A percentile compares a stretch with the other conserved stretches of the same genome.
Conservation (phyloP, 257 asterid species). For the Cruciata laevipes region DNA sequence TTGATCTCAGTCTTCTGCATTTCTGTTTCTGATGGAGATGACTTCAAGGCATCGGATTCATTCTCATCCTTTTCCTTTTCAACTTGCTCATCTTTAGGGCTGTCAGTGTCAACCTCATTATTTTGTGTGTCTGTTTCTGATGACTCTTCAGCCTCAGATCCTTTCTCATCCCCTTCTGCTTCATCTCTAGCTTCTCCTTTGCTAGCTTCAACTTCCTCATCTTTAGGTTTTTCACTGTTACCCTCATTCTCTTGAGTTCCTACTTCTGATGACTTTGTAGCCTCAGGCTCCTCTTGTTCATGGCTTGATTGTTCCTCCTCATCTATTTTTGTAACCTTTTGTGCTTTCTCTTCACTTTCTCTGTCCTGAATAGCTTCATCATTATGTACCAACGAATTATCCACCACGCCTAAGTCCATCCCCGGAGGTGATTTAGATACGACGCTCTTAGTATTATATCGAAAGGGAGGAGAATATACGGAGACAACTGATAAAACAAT, state of each 20-base stretch:
- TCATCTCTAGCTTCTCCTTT: neutral
- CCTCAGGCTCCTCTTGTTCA: neutral
- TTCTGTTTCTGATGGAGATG: neutral
- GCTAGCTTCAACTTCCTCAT: neutral
- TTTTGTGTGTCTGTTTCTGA: neutral
- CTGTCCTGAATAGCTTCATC: no score
- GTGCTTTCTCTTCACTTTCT: neutral
- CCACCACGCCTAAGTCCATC: neutral
- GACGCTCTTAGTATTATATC: neutral
- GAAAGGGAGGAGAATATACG: constrained; percentile 7
- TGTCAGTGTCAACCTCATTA: neutral
- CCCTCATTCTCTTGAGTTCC: neutral
- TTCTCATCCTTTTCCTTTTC: neutral
- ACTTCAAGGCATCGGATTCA: neutral
- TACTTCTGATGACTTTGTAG: neutral
- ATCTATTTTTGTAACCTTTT: neutral
- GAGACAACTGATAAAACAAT: constrained; percentile 8
- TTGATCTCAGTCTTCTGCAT: neutral
- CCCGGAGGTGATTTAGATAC: constrained; percentile 7
- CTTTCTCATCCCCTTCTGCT: constrained; percentile 2
- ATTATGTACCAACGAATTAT: neutral
- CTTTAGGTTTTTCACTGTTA: neutral
- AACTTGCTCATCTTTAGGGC: neutral
- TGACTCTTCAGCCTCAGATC: neutral
- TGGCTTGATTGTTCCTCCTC: constrained; percentile 3